A percentile compares a stretch with the other conserved stretches of the same genome.
Evolutionary conservation across 2,329 filamentous ascomycete species (phyloP).

Genomic region (Gnomoniopsis sp.): DNA sequence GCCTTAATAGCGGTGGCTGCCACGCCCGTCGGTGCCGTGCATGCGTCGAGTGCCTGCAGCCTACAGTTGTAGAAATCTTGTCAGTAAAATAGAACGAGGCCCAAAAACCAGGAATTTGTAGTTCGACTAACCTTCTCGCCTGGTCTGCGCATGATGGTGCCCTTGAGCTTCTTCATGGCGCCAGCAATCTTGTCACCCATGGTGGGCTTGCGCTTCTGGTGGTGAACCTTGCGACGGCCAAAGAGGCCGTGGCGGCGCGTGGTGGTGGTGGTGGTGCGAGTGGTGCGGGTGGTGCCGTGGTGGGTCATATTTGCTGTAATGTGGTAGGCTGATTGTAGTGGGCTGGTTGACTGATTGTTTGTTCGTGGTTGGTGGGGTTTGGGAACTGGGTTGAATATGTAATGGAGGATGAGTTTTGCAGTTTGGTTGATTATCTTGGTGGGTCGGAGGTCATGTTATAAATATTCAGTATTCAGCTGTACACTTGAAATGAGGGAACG

Average conservation of each 20-base stretch:
- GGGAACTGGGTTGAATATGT: neutral
- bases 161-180: constrained; percentile 70
- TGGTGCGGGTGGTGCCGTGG: constrained; percentile 20
- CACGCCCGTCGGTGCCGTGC: constrained; percentile 70
- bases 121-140: constrained; percentile 64
- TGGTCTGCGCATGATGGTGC: constrained; percentile 63
- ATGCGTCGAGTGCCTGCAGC: constrained; percentile 71
- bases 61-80: constrained; percentile 32
- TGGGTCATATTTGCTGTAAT: constrained; percentile 14
- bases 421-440: neutral
- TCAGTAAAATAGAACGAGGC: too few species aligned
- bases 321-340: neutral
- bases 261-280: constrained; percentile 23
- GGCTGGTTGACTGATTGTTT: neutral
- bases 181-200: constrained; percentile 77
- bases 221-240: constrained; percentile 35
- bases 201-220: constrained; percentile 64
- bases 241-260: constrained; percentile 25
- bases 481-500: neutral
- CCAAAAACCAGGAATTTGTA: too few species aligned
- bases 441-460: neutral
- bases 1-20: constrained; percentile 36
- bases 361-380: neutral
- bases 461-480: neutral
- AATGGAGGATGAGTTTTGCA: neutral